phyloP scores from a whole-genome alignment of 1,139 yeast genomes.

The Yamadazyma blattariae region DNA sequence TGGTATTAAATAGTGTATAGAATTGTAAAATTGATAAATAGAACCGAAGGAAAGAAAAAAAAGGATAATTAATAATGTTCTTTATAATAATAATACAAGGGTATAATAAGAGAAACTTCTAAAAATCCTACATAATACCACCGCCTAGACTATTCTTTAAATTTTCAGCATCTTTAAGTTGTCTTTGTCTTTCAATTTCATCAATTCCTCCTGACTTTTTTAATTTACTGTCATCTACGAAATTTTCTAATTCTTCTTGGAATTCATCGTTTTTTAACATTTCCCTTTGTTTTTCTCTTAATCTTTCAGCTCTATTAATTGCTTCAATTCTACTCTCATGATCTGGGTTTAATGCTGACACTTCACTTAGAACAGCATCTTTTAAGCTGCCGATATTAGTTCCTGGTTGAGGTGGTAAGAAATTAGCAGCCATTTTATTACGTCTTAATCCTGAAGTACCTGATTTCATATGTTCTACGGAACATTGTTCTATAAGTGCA shows the following conservation, averaged over 20 bases:
- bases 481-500: conserved; percentile 75
- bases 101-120: too few relatives aligned
- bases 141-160: conserved; percentile 46
- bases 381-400: conserved; percentile 62
- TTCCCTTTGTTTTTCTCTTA: conserved; percentile 71
- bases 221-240: conserved; percentile 72
- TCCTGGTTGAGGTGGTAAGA: conserved; percentile 63
- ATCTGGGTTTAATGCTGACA: conserved; percentile 74
- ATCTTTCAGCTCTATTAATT: conserved; percentile 78
- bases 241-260: conserved; percentile 83
- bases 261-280: conserved; percentile 60
- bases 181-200: conserved; percentile 72
- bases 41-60: too few relatives aligned
- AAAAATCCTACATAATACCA: conserved; percentile 1
- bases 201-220: conserved; percentile 87
- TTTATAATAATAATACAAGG: too few relatives aligned
- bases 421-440: conserved; percentile 37
- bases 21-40: neutral
- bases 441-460: conserved; percentile 23
- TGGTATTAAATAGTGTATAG: conserved; percentile 1
- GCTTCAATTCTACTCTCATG: conserved; percentile 87
- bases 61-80: too few relatives aligned
- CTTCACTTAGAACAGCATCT: conserved; percentile 80
- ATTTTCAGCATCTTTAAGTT: conserved; percentile 66
- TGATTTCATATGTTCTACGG: conserved; percentile 65